Evolutionary conservation across 176 grass and related monocot species (phyloP).

Genomic region (Metroxylon sagu): DNA sequence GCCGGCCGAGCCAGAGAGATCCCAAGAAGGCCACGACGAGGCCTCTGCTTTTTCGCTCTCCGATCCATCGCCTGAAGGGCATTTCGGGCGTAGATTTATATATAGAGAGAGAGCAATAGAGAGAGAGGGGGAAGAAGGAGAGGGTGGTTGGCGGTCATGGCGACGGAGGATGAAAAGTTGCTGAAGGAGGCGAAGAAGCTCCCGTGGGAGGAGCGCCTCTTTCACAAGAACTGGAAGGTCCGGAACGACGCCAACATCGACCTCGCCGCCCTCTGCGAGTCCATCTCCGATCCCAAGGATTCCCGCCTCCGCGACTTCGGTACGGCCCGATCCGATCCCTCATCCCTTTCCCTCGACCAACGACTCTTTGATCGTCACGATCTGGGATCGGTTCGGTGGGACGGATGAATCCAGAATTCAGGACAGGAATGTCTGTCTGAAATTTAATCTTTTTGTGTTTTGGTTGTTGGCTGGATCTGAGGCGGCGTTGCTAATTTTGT

Average conservation of each 20-base stretch:
- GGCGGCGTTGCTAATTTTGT: constrained; percentile 36
- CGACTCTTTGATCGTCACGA: too few species aligned
- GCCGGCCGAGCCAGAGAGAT: constrained; percentile 25
- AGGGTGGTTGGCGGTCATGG: constrained; percentile 39
- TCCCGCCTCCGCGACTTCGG: constrained; percentile 84
- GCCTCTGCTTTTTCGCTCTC: too few species aligned
- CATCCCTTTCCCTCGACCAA: constrained; percentile 3
- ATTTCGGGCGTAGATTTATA: neutral
- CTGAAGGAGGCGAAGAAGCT: constrained; percentile 98
- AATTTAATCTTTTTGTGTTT: constrained; percentile 1
- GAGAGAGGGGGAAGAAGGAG: neutral
- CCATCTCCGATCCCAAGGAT: constrained; percentile 96
- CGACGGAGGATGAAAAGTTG: constrained; percentile 99
- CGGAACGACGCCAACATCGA: constrained; percentile 98
- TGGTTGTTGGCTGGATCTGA: neutral
- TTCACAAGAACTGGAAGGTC: constrained; percentile 99
- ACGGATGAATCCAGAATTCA: too few species aligned
- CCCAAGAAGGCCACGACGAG: neutral
- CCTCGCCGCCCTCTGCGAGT: constrained; percentile 72
- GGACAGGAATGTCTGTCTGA: too few species aligned
- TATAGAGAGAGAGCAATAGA: neutral
- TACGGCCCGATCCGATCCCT: constrained; percentile 36
- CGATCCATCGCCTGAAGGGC: constrained; percentile 14
- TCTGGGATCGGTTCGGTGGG: too few species aligned
- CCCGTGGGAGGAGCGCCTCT: constrained; percentile 91